Evolutionary conservation across 2,329 filamentous ascomycete species (phyloP).

Genomic region (Oidium heveae): DNA sequence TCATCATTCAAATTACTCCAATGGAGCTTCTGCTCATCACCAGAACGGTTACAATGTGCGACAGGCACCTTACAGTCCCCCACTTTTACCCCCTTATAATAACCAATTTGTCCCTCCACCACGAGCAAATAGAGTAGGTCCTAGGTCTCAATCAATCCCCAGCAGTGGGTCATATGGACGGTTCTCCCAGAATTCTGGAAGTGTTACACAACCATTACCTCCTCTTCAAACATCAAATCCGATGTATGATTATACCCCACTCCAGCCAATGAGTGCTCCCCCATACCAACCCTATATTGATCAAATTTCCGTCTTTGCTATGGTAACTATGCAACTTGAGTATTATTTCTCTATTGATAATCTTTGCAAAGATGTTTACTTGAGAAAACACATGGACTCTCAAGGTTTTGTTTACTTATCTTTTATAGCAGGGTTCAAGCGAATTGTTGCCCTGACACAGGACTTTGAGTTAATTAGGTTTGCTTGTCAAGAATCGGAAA

Average conservation of each 20-base stretch:
- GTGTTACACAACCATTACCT: constrained; percentile 16
- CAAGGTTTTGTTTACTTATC: constrained; percentile 71
- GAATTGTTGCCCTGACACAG: constrained; percentile 47
- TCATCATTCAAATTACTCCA: constrained; percentile 16
- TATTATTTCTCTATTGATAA: constrained; percentile 98
- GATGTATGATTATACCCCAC: constrained; percentile 28
- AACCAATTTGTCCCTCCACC: constrained; percentile 13
- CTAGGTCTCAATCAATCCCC: constrained; percentile 36
- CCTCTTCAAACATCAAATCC: constrained; percentile 22
- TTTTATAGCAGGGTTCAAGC: constrained; percentile 66
- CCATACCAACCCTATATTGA: constrained; percentile 33
- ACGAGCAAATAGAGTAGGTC: constrained; percentile 23
- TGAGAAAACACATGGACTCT: constrained; percentile 80
- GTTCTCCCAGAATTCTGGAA: constrained; percentile 14
- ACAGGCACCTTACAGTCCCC: constrained; percentile 14
- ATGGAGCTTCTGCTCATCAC: constrained; percentile 15
- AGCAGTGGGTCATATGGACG: constrained; percentile 24
- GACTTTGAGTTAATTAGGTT: constrained; percentile 50
- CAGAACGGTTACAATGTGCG: constrained; percentile 10
- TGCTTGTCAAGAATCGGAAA: constrained; percentile 45
- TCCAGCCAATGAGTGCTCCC: constrained; percentile 29
- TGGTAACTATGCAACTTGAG: constrained; percentile 34
- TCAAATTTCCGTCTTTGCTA: constrained; percentile 20
- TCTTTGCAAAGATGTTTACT: constrained; percentile 71
- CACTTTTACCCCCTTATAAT: constrained; percentile 15